Conservation (phyloP, 2,329 filamentous ascomycete species). For the Rutstroemia sp. region DNA sequence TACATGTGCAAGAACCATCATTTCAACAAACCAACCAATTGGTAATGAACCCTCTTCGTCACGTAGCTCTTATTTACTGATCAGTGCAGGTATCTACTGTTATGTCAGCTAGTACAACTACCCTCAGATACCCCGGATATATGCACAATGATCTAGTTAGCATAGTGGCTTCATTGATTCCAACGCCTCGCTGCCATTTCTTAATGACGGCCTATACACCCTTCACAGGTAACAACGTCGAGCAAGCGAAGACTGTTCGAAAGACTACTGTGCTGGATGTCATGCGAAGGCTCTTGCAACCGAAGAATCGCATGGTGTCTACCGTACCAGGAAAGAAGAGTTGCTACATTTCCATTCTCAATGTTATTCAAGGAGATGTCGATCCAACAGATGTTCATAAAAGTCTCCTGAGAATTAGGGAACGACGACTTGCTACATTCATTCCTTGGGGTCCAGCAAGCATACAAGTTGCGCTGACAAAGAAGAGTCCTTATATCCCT, state of each 20-base stretch:
- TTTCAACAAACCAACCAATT: slow-evolving; percentile 98
- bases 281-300: slow-evolving; percentile 90
- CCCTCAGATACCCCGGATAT: slow-evolving; percentile 92
- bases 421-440: slow-evolving; percentile 88
- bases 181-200: slow-evolving; percentile 95
- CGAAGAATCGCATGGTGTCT: slow-evolving; percentile 99
- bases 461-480: slow-evolving; percentile 94
- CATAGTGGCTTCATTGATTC: slow-evolving; percentile 91
- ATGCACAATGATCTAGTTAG: slow-evolving; percentile 99
- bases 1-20: slow-evolving; percentile 91
- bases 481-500: slow-evolving; percentile 91
- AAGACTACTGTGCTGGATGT: slow-evolving; percentile 98
- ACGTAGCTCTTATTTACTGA: slow-evolving; percentile 13
- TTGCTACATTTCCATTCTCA: slow-evolving; percentile 98
- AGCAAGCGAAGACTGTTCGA: slow-evolving; percentile 93
- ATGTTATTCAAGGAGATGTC: slow-evolving; percentile 97
- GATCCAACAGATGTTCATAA: slow-evolving; percentile 98
- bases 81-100: slow-evolving; percentile 74
- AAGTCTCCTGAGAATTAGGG: slow-evolving; percentile 89
- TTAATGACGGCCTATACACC: slow-evolving; percentile 97
- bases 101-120: slow-evolving; percentile 97
- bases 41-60: slow-evolving; percentile 36
- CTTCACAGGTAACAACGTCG: slow-evolving; percentile 92
- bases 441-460: slow-evolving; percentile 98
- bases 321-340: slow-evolving; percentile 93